A percentile compares a stretch with the other conserved stretches of the same genome.
Evolutionary conservation across 768 basidiomycete species (phyloP).

Genomic region (Termitomyces sp.): DNA sequence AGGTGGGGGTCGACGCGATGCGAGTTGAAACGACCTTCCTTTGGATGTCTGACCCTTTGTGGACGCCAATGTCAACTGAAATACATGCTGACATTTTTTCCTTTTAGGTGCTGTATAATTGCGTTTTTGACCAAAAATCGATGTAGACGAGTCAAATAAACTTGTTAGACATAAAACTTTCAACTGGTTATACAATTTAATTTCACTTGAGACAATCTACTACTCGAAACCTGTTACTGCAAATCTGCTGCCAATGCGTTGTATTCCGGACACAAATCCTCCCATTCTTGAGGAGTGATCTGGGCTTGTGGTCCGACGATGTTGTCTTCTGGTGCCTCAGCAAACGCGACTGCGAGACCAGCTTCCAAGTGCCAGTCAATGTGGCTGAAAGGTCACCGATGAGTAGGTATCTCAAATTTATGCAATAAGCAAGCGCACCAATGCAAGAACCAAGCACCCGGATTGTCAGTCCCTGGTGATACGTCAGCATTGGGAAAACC

Average conservation of each 20-base stretch:
- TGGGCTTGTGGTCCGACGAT: conserved; percentile 23
- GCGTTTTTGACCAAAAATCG: too few relatives aligned
- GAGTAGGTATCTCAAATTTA: neutral
- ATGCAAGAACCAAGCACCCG: conserved; percentile 55
- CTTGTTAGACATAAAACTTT: neutral
- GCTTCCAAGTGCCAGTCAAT: conserved; percentile 33
- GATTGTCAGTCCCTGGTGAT: conserved; percentile 37
- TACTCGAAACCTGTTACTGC: conserved; percentile 14
- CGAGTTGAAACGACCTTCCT: conserved; percentile 75
- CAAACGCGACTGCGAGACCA: conserved; percentile 30
- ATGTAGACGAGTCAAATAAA: neutral
- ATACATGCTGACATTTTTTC: neutral
- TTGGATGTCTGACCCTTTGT: conserved; percentile 75
- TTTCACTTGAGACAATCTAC: neutral
- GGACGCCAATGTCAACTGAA: neutral
- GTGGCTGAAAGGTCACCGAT: conserved; percentile 17
- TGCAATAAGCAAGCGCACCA: conserved; percentile 19
- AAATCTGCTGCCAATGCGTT: conserved; percentile 21
- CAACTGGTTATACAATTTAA: neutral
- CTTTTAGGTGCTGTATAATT: neutral
- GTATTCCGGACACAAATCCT: conserved; percentile 23
- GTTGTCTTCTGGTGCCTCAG: conserved; percentile 23
- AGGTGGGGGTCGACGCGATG: conserved; percentile 75
- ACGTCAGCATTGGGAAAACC: neutral
- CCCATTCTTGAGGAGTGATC: conserved; percentile 26